Evolutionary conservation across 805 yeast genomes (phyloP).

Genomic region (Kuraishia ogatae): DNA sequence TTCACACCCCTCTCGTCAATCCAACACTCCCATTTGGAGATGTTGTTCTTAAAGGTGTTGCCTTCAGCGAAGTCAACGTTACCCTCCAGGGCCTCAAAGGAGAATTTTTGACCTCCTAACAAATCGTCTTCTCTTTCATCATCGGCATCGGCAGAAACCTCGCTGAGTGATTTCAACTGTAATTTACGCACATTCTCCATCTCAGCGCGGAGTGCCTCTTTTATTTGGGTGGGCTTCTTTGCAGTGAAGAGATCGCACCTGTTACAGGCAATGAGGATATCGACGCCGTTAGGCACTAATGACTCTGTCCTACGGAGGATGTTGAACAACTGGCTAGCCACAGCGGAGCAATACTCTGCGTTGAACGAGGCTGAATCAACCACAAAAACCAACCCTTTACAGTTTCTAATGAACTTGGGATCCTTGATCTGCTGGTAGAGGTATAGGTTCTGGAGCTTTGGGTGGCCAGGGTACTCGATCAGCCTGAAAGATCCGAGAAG

Average conservation of each 20-base stretch:
- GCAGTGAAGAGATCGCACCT: constrained; percentile 82
- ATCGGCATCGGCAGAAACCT: constrained; percentile 33
- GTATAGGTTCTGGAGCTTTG: constrained; percentile 55
- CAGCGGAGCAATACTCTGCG: constrained; percentile 35
- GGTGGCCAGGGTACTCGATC: constrained; percentile 86
- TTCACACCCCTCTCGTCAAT: constrained; percentile 67
- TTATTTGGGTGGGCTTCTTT: constrained; percentile 57
- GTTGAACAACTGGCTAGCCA: constrained; percentile 51
- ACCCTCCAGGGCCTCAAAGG: constrained; percentile 65
- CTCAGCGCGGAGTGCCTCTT: constrained; percentile 51
- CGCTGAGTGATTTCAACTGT: constrained; percentile 33
- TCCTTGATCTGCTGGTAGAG: constrained; percentile 37
- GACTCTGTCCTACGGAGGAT: constrained; percentile 55
- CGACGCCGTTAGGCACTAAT: constrained; percentile 53
- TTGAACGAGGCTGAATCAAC: constrained; percentile 65
- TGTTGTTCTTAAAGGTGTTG: constrained; percentile 50
- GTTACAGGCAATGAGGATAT: constrained; percentile 72
- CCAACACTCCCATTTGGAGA: constrained; percentile 68
- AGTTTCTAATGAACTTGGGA: constrained; percentile 24
- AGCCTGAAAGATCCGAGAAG: constrained; percentile 33
- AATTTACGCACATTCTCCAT: constrained; percentile 46
- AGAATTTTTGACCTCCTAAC: constrained; percentile 31
- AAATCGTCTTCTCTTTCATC: constrained; percentile 13
- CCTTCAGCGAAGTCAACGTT: constrained; percentile 67
- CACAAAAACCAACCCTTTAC: constrained; percentile 66